These are phyloP conservation scores for Sporothrix humicola DNA, from an alignment of 2,329 filamentous ascomycete genomes.

Conservation along the genomic window DNA sequence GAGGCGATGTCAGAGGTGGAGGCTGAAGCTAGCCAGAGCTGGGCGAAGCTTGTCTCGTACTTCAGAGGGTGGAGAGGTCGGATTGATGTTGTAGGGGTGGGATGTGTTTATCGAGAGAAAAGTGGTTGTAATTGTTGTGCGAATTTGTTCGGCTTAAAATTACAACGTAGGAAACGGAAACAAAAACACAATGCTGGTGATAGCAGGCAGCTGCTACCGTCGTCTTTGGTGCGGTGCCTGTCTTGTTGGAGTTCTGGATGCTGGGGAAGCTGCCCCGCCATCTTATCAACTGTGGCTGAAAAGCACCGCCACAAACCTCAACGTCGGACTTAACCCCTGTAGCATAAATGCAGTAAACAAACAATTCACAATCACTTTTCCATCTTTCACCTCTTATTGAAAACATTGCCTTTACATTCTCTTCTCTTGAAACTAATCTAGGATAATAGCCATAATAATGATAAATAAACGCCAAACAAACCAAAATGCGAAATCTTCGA, in stretches of 20 bases:
- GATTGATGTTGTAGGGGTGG: not conserved
- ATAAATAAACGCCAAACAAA: not conserved
- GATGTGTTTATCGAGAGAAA: not conserved
- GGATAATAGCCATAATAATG: not conserved
- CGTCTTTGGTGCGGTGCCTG: not conserved
- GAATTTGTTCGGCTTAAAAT: not conserved
- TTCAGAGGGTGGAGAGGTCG: not conserved
- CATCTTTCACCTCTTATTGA: not conserved
- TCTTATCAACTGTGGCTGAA: slow-evolving; percentile 20
- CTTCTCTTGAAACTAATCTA: not conserved
- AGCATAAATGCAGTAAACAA: not conserved
- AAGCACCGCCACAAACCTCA: not conserved
- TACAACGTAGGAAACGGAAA: not conserved
- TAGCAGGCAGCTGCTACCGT: slow-evolving; percentile 22
- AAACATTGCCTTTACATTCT: not conserved
- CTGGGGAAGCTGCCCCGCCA: slow-evolving; percentile 26
- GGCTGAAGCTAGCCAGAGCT: slow-evolving; percentile 14
- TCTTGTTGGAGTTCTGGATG: not conserved
- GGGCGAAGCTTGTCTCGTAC: not conserved
- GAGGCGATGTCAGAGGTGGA: not conserved
- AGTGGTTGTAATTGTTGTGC: too few species aligned
- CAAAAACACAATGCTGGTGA: not conserved
- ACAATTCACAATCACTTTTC: not conserved
- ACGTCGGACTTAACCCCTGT: not conserved
- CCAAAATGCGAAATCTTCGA: slow-evolving; percentile 10